These are phyloP conservation scores for Trypanosoma rangeli DNA, from an alignment of 208 protist genomes.

Conservation along the genomic window DNA sequence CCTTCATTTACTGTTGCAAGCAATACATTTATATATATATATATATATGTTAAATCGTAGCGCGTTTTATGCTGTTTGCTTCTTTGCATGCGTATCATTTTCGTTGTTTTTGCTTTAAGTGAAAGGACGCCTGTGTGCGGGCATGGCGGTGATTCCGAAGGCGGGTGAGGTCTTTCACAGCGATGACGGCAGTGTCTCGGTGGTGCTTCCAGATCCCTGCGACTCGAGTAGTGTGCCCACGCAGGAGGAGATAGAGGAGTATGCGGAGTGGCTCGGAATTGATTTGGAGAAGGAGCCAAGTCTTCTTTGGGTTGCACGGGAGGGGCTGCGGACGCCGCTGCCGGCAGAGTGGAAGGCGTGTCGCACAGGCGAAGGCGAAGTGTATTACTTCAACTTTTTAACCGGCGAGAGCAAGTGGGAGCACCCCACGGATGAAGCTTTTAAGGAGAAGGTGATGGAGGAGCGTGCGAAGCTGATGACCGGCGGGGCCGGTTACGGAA, in stretches of 20 bases:
- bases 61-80: too few relatives aligned
- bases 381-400: conserved; percentile 96
- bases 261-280: conserved; percentile 94
- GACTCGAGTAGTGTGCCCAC: conserved; percentile 89
- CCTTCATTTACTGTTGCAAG: too few relatives aligned
- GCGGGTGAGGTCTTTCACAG: conserved; percentile 67
- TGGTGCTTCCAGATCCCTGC: conserved; percentile 87
- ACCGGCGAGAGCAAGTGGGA: conserved; percentile 93
- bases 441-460: conserved; percentile 57
- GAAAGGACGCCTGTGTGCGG: not conserved
- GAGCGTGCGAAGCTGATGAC: conserved; percentile 43
- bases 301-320: conserved; percentile 88
- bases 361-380: conserved; percentile 77
- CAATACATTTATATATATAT: too few relatives aligned
- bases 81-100: not conserved
- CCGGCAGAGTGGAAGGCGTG: conserved; percentile 91
- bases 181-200: conserved; percentile 82
- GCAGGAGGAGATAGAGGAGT: conserved; percentile 87
- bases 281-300: conserved; percentile 71
- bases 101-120: conserved; percentile 6
- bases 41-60: too few relatives aligned
- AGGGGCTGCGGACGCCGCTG: conserved; percentile 91
- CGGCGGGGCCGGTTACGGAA: not conserved
- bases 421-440: conserved; percentile 93
- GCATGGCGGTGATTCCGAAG: conserved; percentile 50